Base-by-base conservation (phyloP, 768 basidiomycete species). In the Omphalotus guepiniiformis region DNA sequence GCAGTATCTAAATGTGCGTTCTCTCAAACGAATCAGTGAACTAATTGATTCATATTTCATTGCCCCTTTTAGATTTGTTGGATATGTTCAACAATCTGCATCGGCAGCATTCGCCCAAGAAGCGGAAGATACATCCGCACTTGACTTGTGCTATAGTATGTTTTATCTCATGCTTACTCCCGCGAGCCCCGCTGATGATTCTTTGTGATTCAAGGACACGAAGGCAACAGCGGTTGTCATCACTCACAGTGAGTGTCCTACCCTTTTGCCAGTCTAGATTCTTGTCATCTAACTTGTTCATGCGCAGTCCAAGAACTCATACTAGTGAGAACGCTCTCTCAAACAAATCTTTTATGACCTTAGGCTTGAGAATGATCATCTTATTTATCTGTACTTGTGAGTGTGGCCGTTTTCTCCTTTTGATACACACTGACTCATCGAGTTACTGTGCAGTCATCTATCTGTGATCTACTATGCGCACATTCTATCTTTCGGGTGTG, bases 71-170 rank as follows among this genome's bases (percentile, higher is more conserved):
- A 83, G 81, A 80, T 56, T 64, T 81, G 40, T 65, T 72, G 35
- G 72, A 75, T 25, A 73, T 75, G 23, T 80, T 82, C 54, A 57
- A 68, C 15, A 64, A 66, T 2, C 66, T 80, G 22, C 77, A 80
- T 58, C 67, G 72, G 36, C 70, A 75, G 38, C 65, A 73, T 53
- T 75, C 79, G 8, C 70, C 76, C 0, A 67, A 67, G 34, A 62
- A 62, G 25, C 68, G 77, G 37, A 72, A 69, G 47, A 59, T 84
- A 21, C 75, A 82, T 57, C 63, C 74, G 6, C 76, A 84, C 58
- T 54, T 75, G 27, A 81, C 79, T 7, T 80, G 78, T 49, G 82
- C 81, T 2, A 76, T 79, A 36, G 79, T 79, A 55, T 63, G 77
- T 68, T 8, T 40, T 30, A 28, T 26, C 30, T 51, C 39, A 22